Percentiles rank a stretch among this genome's conserved stretches.
These are phyloP conservation scores for Neopestalotiopsis rosae DNA, from an alignment of 2,329 filamentous ascomycete genomes.

Conservation along the genomic window DNA sequence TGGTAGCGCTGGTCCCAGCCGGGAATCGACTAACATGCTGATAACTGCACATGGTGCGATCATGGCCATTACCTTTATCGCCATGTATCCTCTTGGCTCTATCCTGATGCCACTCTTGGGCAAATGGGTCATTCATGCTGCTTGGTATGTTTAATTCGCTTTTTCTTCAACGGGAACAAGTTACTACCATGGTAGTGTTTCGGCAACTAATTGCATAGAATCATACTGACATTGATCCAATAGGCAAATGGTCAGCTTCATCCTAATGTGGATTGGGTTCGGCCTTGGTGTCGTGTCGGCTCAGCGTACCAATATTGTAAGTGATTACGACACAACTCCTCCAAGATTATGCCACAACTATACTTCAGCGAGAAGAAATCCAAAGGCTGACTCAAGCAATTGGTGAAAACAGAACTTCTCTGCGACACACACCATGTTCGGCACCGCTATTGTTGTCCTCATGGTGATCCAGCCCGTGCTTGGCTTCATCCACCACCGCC, in stretches of 20 bases:
- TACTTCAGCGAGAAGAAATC: background rate
- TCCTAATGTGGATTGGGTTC: slow-evolving; percentile 62
- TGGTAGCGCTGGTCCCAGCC: slow-evolving; percentile 20
- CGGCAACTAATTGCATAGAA: background rate
- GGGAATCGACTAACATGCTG: slow-evolving; percentile 27
- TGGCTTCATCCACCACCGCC: slow-evolving; percentile 61
- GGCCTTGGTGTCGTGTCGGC: slow-evolving; percentile 59
- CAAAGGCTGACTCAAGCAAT: slow-evolving; percentile 24
- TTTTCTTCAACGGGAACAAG: background rate
- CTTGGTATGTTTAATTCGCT: slow-evolving; percentile 33
- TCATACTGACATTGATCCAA: background rate
- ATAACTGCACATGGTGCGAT: slow-evolving; percentile 60
- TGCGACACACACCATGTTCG: slow-evolving; percentile 60
- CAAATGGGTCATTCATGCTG: slow-evolving; percentile 62
- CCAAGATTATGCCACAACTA: background rate
- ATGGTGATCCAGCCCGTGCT: slow-evolving; percentile 64
- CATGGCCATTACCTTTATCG: slow-evolving; percentile 64
- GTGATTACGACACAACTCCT: slow-evolving; percentile 19
- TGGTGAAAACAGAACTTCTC: slow-evolving; percentile 51
- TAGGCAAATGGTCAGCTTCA: slow-evolving; percentile 56
- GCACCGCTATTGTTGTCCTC: slow-evolving; percentile 58
- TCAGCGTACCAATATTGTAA: slow-evolving; percentile 32
- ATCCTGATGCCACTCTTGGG: slow-evolving; percentile 64
- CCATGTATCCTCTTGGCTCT: slow-evolving; percentile 65
- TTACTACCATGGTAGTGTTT: background rate